Evolutionary conservation across 2,329 filamentous ascomycete species (phyloP), one percentile per base, ranked within the genome.

Genomic region (Nigrospora oryzae): DNA sequence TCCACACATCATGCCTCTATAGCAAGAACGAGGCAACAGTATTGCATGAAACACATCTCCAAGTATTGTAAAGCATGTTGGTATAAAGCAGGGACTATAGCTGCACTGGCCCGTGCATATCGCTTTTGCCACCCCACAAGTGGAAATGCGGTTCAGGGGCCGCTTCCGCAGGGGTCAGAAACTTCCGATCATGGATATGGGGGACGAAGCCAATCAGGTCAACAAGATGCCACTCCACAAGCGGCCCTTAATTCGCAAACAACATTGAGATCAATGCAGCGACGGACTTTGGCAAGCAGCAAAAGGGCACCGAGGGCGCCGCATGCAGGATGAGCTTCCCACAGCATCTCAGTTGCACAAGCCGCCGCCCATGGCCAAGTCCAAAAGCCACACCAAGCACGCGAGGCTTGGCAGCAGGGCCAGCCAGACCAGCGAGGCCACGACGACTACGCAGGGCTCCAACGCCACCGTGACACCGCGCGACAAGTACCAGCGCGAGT

Each of bases 401-500:
- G 40, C 38, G 35, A 35, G 41, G 38, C 41, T 43, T 14, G 41
- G 31, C 28, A 46, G 44, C 40, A 38, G 43, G 15, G 56, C 56
- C 30, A 58, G 57, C 45, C 52, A 52, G 47, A 51, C 52, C 40
- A 67, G 64, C 48, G 51, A 66, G 28, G 62, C 63, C 36, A 67
- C 63, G 56, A 66, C 40, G 11, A 39, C 44, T n/a, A 46, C 40
- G 11, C 44, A 43, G 17, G 40, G n/a, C 16, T 46, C 44, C 30
- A 39, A 28, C 36, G 44, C 35, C 36, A 46, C 44, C 2, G 44
- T 46, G 7, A 46, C 59, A 46, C 56, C 62, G 35, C 63, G 62
- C 15, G 64, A 67, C 28, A 56, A 54, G 48, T 63, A 62, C 46
- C 63, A 66, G 44, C 53, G 64, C 33, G 57, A 60, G 31, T 53